These are phyloP conservation scores for Lodderomyces parapsilosis DNA, from an alignment of 1,139 yeast genomes.

Conservation along the genomic window DNA sequence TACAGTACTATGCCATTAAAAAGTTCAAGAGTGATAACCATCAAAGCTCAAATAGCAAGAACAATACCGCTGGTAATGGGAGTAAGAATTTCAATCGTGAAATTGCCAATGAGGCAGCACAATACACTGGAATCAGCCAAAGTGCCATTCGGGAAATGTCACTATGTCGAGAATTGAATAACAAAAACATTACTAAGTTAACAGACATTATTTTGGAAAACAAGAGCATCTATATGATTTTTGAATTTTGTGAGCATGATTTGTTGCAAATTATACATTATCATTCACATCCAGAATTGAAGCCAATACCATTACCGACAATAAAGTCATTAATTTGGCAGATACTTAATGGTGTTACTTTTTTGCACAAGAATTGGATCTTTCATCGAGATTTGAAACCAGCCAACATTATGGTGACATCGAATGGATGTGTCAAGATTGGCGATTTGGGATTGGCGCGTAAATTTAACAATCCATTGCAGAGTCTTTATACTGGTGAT, in stretches of 20 bases:
- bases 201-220: conserved; percentile 87
- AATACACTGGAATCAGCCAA: conserved; percentile 94
- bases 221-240: conserved; percentile 90
- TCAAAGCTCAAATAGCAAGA: conserved; percentile 29
- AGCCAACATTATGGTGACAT: conserved; percentile 94
- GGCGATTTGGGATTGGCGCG: conserved; percentile 96
- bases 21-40: conserved; percentile 94
- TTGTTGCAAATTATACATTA: conserved; percentile 87
- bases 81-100: conserved; percentile 26
- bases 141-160: conserved; percentile 97
- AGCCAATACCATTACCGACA: conserved; percentile 73
- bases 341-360: conserved; percentile 85
- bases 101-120: conserved; percentile 73
- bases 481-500: conserved; percentile 88
- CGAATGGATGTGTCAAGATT: conserved; percentile 85
- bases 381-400: conserved; percentile 95
- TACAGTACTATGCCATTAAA: conserved; percentile 73
- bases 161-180: conserved; percentile 80
- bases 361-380: conserved; percentile 93
- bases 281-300: conserved; percentile 86
- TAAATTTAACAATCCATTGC: conserved; percentile 83
- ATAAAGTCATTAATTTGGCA: conserved; percentile 89
- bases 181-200: conserved; percentile 75
- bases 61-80: conserved; percentile 15
- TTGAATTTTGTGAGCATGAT: conserved; percentile 96